A percentile compares a stretch with the other conserved stretches of the same genome.
Conservation (phyloP, 1,284 basidiomycete species). For the Fomes fomentarius region DNA sequence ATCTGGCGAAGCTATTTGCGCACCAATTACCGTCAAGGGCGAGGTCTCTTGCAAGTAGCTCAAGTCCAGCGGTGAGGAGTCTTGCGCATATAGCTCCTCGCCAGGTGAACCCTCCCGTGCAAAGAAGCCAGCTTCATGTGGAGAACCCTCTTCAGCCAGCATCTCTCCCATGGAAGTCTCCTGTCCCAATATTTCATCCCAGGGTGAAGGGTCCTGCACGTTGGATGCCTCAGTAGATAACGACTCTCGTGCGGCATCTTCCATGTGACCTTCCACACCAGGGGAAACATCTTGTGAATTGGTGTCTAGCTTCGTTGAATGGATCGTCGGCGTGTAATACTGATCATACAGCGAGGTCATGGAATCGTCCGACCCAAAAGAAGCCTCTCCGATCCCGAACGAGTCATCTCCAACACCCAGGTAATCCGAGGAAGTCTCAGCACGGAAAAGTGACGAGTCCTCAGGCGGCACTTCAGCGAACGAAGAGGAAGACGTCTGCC, state of each 20-base stretch:
- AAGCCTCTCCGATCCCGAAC: conserved; percentile 13
- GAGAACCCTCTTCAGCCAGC: too few relatives aligned
- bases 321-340: conserved; percentile 23
- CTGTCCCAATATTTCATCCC: too few relatives aligned
- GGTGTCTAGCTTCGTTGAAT: conserved; percentile 3
- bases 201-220: too few relatives aligned
- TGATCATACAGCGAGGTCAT: conserved; percentile 25
- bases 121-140: too few relatives aligned
- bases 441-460: conserved; percentile 15
- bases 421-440: conserved; percentile 5
- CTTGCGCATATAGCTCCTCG: neutral
- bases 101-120: too few relatives aligned
- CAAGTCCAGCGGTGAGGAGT: neutral
- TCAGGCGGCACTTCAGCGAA: neutral
- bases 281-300: neutral
- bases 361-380: conserved; percentile 24
- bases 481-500: neutral
- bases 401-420: conserved; percentile 6
- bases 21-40: neutral
- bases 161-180: too few relatives aligned
- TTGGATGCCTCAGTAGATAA: too few relatives aligned
- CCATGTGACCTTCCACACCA: too few relatives aligned
- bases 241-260: too few relatives aligned
- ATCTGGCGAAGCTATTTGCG: neutral
- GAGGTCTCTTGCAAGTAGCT: conserved; percentile 1